Conservation (phyloP, 2,329 filamentous ascomycete species). For the Neofusicoccum cordaticola region DNA sequence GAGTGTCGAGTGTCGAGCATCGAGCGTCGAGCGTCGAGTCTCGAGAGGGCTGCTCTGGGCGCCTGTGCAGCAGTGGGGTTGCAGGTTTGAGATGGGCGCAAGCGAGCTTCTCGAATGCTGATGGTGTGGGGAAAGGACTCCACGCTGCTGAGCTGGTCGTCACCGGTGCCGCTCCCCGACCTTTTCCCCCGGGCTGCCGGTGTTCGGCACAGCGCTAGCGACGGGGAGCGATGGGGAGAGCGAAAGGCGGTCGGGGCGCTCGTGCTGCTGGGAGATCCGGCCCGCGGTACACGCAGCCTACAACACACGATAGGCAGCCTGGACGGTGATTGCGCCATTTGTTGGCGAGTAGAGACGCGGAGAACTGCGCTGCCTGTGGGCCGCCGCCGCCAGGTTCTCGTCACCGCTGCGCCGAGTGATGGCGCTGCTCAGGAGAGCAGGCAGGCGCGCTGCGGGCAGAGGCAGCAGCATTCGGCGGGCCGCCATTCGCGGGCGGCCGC, state of each 20-base stretch:
- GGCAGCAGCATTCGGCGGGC: slow-evolving; percentile 2
- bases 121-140: slow-evolving; percentile 1
- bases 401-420: slow-evolving; percentile 12
- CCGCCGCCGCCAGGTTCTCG: not conserved
- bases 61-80: not conserved
- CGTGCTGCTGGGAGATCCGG: not conserved
- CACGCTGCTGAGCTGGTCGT: slow-evolving; percentile 7
- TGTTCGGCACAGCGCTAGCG: not conserved
- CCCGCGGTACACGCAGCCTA: not conserved
- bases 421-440: not conserved
- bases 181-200: no score
- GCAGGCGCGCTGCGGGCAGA: not conserved
- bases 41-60: not conserved
- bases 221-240: not conserved
- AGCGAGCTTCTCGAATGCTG: slow-evolving; percentile 12
- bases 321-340: slow-evolving; percentile 13
- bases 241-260: slow-evolving; percentile 5
- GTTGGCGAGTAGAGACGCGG: slow-evolving; percentile 7
- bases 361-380: slow-evolving; percentile 14
- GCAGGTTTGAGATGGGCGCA: not conserved
- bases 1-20: no score
- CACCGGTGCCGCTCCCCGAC: not conserved
- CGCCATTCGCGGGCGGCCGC: not conserved
- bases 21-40: no score
- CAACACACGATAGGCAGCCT: slow-evolving; percentile 5